Percentiles rank a stretch among this genome's conserved stretches.
These are phyloP conservation scores for Malus fusca DNA, from an alignment of 306 rosid genomes.

Conservation along the genomic window DNA sequence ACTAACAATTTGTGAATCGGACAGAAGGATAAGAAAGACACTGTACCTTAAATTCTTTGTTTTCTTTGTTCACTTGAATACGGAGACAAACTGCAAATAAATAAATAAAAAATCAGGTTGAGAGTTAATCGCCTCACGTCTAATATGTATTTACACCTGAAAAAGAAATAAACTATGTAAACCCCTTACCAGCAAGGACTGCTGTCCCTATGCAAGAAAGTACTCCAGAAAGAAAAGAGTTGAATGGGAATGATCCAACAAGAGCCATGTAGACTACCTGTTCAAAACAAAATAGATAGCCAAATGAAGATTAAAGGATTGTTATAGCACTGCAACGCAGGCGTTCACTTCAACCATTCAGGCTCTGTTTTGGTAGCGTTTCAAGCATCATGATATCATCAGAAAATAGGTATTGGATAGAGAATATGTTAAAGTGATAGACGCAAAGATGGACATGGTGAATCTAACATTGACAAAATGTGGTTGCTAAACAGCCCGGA, in stretches of 20 bases:
- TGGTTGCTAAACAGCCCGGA: background rate
- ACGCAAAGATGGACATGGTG: background rate
- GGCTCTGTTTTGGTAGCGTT: background rate
- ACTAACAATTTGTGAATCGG: background rate
- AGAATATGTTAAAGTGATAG: background rate
- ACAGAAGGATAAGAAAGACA: background rate
- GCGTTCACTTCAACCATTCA: background rate
- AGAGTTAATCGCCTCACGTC: background rate
- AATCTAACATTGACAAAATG: background rate
- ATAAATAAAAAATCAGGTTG: background rate
- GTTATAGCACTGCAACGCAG: background rate
- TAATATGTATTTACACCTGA: background rate
- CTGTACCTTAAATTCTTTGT: constrained; percentile 83
- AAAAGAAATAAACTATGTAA: background rate
- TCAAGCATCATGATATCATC: background rate
- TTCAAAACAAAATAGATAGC: constrained; percentile 4
- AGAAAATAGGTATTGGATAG: background rate
- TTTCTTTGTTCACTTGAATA: constrained; percentile 90
- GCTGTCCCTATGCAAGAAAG: constrained; percentile 88
- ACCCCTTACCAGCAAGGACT: constrained; percentile 80
- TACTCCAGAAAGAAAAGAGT: constrained; percentile 81
- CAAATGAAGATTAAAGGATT: background rate
- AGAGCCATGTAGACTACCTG: constrained; percentile 79
- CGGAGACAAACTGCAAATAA: constrained; percentile 74
- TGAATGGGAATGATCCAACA: constrained; percentile 91